These are phyloP conservation scores for Fusarium denticulatum DNA, from an alignment of 2,329 filamentous ascomycete genomes.

Conservation along the genomic window DNA sequence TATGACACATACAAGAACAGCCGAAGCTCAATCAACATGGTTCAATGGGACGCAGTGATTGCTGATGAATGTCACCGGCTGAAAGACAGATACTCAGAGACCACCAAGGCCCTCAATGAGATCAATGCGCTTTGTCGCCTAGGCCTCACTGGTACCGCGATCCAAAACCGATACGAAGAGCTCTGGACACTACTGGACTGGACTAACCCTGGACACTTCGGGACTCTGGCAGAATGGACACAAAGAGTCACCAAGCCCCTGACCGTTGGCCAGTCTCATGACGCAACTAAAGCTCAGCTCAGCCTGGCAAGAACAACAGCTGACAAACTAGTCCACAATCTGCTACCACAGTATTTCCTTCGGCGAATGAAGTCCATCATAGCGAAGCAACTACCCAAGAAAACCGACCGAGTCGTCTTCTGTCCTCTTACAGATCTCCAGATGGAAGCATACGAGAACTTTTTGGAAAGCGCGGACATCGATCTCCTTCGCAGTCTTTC, in stretches of 20 bases:
- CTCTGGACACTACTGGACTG: constrained; percentile 96
- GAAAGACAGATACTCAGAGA: constrained; percentile 81
- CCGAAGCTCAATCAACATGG: constrained; percentile 77
- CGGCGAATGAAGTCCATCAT: constrained; percentile 94
- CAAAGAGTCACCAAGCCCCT: constrained; percentile 80
- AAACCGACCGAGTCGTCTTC: constrained; percentile 93
- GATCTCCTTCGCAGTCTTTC: constrained; percentile 73
- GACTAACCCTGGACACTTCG: constrained; percentile 84
- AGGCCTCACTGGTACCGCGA: constrained; percentile 92
- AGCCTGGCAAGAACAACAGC: constrained; percentile 84
- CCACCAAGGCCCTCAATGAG: constrained; percentile 87
- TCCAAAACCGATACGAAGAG: constrained; percentile 98
- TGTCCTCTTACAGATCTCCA: constrained; percentile 89
- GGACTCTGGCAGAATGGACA: constrained; percentile 77
- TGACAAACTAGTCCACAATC: constrained; percentile 83
- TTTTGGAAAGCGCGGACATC: constrained; percentile 75
- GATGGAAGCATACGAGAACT: constrained; percentile 82
- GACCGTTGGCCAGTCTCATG: constrained; percentile 89
- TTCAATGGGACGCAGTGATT: constrained; percentile 93
- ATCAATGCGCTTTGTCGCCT: constrained; percentile 93
- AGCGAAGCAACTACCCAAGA: constrained; percentile 91
- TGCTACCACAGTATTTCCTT: constrained; percentile 89
- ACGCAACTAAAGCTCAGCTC: constrained; percentile 85
- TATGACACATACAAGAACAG: constrained; percentile 90
- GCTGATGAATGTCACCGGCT: constrained; percentile 93